Conservation (phyloP, 805 yeast genomes). For the Pichia sporocuriosa region DNA sequence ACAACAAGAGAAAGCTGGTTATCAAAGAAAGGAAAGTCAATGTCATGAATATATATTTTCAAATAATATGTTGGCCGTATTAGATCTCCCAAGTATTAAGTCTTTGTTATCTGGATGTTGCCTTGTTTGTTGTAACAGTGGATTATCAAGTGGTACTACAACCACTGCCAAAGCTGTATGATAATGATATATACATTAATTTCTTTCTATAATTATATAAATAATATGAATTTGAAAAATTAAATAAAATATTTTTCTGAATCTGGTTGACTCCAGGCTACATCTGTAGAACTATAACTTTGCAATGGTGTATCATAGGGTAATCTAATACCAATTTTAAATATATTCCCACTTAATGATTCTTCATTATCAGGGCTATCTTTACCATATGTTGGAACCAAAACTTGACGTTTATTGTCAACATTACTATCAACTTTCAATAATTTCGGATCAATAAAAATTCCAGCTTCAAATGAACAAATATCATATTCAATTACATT, state of each 20-base stretch:
- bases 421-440: slow-evolving; percentile 11
- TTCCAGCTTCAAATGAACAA: slow-evolving; percentile 49
- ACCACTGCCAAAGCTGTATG: slow-evolving; percentile 4
- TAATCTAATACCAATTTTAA: slow-evolving; percentile 36
- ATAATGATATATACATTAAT: not conserved
- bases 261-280: slow-evolving; percentile 41
- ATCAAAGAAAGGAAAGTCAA: slow-evolving; percentile 24
- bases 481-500: slow-evolving; percentile 27
- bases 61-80: slow-evolving; percentile 12
- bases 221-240: not conserved
- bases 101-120: not conserved
- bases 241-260: slow-evolving; percentile 8
- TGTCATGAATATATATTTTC: slow-evolving; percentile 26
- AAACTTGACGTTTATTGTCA: slow-evolving; percentile 7
- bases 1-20: slow-evolving; percentile 14
- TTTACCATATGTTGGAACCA: slow-evolving; percentile 40
- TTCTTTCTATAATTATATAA: not conserved
- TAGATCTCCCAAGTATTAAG: slow-evolving; percentile 10
- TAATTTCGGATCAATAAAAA: slow-evolving; percentile 35
- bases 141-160: slow-evolving; percentile 5
- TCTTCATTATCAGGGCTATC: slow-evolving; percentile 22
- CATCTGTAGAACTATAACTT: slow-evolving; percentile 34
- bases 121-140: slow-evolving; percentile 7
- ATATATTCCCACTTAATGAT: not conserved
- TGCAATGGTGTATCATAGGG: slow-evolving; percentile 51